Base-by-base conservation (phyloP, 139 green algal species). In the Dunaliella primolecta region DNA sequence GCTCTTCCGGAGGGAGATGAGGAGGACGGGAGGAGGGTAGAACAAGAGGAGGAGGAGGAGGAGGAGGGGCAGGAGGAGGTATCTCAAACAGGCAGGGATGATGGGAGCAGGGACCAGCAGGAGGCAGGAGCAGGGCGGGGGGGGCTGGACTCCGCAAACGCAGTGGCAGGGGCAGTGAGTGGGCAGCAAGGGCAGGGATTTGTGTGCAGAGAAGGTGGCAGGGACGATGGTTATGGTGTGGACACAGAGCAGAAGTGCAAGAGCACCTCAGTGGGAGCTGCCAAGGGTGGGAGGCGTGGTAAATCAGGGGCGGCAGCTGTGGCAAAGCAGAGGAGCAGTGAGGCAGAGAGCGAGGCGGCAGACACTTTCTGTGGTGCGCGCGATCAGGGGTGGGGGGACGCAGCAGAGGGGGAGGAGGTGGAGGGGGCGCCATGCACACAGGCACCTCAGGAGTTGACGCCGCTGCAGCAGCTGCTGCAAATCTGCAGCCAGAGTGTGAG, bases 401-500 rank as follows among this genome's bases (percentile, higher is more conserved):
- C 27, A 34, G 85, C 31, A 24, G 38, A 64, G 33, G 56, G n/a
- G 75, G 35, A 34, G 74, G 34, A 85, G 75, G 56, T 3, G 75
- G 75, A 72, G 82, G 33, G 31, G 56, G 29, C 27, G 33, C 36
- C n/a, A 70, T 21, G 23, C 35, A 35, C 0, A 25, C n/a, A 3
- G 32, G 37, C 35, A 72, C 32, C 56, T 71, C 75, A 87, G 56
- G 38, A 81, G 29, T 85, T 94, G 7, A 86, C 87, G 0, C 86
- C 91, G 0, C 80, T 97, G 88, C 83, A 95, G 85, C 89, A 88
- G 70, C 91, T 97, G 80, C 85, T 97, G 36, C n/a, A 72, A 25
- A 82, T 94, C 34, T 97, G 94, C 71, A 91, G 88, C 0, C 94
- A 97, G 82, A 55, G 90, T 81, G 92, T 91, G 34, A 15, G 87